Conservation (phyloP, 1,284 basidiomycete species). For the Agaricales sp. region DNA sequence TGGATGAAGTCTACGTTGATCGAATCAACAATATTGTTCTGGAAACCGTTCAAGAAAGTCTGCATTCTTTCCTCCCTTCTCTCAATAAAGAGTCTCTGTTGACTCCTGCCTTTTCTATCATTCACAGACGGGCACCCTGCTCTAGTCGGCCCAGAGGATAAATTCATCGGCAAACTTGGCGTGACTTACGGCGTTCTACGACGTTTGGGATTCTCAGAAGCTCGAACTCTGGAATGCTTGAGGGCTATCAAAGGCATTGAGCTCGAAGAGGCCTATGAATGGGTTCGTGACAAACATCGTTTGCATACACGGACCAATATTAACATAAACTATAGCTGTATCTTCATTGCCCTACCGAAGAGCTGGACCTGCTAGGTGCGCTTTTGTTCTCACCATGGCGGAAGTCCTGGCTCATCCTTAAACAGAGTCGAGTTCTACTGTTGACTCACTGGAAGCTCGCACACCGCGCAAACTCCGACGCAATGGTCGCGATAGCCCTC, state of each 20-base stretch:
- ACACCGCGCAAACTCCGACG: constrained; percentile 18
- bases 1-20: not conserved
- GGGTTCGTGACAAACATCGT: constrained; percentile 46
- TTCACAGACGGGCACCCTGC: constrained; percentile 21
- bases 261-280: constrained; percentile 86
- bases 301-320: not conserved
- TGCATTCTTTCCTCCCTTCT: constrained; percentile 14
- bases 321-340: constrained; percentile 43
- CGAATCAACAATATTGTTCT: constrained; percentile 3
- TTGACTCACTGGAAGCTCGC: constrained; percentile 15
- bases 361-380: constrained; percentile 33
- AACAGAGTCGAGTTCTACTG: constrained; percentile 6
- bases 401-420: constrained; percentile 6
- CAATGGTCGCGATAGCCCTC: constrained; percentile 14
- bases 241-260: constrained; percentile 55
- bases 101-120: constrained; percentile 31
- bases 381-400: constrained; percentile 3
- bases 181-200: constrained; percentile 79
- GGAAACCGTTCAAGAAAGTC: constrained; percentile 2
- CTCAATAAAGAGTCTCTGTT: constrained; percentile 48
- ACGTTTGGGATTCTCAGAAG: constrained; percentile 73
- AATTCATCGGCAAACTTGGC: constrained; percentile 60
- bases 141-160: constrained; percentile 56
- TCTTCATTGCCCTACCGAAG: constrained; percentile 57
- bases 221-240: constrained; percentile 63